phyloP scores from a whole-genome alignment of 176 grass and related monocot genomes.

The Hordeum vulgare region DNA sequence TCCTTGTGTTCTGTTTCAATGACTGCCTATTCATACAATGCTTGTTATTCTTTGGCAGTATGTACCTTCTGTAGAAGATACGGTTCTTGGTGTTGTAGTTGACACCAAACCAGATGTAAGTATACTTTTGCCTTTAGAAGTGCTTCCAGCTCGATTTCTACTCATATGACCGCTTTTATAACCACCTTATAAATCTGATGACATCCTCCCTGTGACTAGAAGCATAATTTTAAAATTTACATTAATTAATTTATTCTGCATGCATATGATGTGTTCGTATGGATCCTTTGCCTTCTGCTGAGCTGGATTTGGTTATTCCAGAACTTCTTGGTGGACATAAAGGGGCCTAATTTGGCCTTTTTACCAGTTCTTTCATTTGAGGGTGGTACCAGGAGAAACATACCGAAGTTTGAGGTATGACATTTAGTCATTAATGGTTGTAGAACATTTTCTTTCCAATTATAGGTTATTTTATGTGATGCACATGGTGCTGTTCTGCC shows the following conservation, averaged over 20 bases:
- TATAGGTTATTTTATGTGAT: slow-evolving; percentile 5
- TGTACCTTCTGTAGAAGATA: slow-evolving; percentile 60
- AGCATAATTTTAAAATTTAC: not conserved
- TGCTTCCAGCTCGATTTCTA: not conserved
- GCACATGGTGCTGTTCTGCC: not conserved
- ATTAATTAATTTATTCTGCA: not conserved
- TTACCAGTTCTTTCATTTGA: slow-evolving; percentile 89
- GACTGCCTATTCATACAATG: not conserved
- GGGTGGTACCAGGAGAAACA: slow-evolving; percentile 92
- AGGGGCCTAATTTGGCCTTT: slow-evolving; percentile 65
- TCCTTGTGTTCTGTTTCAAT: not conserved
- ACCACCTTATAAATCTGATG: not conserved
- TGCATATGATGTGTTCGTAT: slow-evolving; percentile 12
- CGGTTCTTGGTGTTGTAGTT: slow-evolving; percentile 75
- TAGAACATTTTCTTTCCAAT: not conserved
- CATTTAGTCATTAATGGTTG: not conserved
- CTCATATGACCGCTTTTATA: not conserved
- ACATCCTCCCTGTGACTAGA: not conserved
- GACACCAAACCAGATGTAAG: slow-evolving; percentile 90
- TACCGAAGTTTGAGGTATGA: slow-evolving; percentile 89
- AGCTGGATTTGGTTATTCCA: slow-evolving; percentile 31
- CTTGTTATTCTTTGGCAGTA: slow-evolving; percentile 50
- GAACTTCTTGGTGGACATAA: slow-evolving; percentile 98
- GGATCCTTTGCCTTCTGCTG: not conserved
- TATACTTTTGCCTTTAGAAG: slow-evolving; percentile 25